Base-by-base conservation (phyloP, 2,329 filamentous ascomycete species). In the Trichoderma sp. region DNA sequence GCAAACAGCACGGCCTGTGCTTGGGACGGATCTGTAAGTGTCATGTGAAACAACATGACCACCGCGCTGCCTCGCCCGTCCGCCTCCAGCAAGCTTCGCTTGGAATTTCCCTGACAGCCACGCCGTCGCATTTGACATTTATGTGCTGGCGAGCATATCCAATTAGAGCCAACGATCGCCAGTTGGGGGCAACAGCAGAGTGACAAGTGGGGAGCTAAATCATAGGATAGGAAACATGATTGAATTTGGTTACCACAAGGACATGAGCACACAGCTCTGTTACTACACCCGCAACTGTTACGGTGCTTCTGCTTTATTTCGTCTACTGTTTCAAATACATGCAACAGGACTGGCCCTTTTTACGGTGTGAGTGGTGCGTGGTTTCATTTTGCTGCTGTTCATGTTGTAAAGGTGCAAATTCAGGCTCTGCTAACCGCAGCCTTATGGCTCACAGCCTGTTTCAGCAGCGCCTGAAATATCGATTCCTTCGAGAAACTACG, bases 101-200 rank as follows among this genome's bases (percentile, higher is more conserved):
- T 66, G 64, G 64, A 59, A 66, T 66, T 58, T 66, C 64, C 54
- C 64, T 59, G 39, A 46, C 64, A 66, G 54, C 55, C 21, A 43
- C 54, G 28, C 26, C 64, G 39, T 56, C 54, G 64, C 51, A 66
- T 56, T 66, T n/a, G 52, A 49, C 63, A 66, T 66, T n/a, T 66
- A 26, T 66, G 52, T 66, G 30, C 39, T 39, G 26, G 28, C 26
- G 30, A 21, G 26, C 37, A 10, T 11, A 18, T 37, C 64, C 64
- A 66, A 66, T 66, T 55, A 51, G 39, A 28, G 30, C 32, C 24
- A 34, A 30, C 32, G 39, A 55, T 46, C 39, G 64, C 30, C 13
- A 28, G 39, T 21, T 51, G n/a, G 43, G 24, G 26, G 52, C n/a
- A 55, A 24, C 43, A 49, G n/a, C 46, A 59, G 51, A 39, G 18